Conservation (phyloP, 257 asterid genomes). For the Petunia axillaris region DNA sequence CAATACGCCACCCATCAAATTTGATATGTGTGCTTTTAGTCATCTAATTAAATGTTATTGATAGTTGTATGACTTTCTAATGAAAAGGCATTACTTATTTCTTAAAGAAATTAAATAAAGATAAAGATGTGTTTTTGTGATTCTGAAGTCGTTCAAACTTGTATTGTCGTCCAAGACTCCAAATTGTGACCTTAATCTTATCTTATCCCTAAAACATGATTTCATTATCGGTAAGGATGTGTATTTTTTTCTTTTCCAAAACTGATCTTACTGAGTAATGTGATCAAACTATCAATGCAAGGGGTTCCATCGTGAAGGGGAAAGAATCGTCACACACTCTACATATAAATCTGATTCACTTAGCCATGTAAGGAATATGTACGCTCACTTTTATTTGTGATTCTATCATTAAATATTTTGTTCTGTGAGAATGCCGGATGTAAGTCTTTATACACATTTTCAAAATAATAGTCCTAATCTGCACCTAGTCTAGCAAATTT, state of each 20-base stretch:
- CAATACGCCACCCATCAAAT: neutral
- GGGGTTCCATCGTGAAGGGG: neutral
- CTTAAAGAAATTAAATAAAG: neutral
- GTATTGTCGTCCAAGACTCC: neutral
- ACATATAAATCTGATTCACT: too few relatives aligned
- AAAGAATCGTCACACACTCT: neutral
- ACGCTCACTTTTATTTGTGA: too few relatives aligned
- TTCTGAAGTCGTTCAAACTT: neutral
- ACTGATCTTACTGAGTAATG: neutral
- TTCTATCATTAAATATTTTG: too few relatives aligned
- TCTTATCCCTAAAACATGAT: neutral
- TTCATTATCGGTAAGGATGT: neutral
- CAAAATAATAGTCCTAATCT: too few relatives aligned
- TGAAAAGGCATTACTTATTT: neutral
- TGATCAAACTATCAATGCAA: neutral
- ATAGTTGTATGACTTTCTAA: neutral
- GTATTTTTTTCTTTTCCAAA: neutral
- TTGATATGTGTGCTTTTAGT: neutral
- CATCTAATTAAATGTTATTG: neutral
- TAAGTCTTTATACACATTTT: neutral
- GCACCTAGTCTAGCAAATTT: too few relatives aligned
- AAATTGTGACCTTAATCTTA: slow-evolving; percentile 24
- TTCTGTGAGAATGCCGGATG: too few relatives aligned
- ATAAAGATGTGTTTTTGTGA: neutral
- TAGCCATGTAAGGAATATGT: too few relatives aligned